These are phyloP conservation scores for Claviceps lovelessii DNA, from an alignment of 2,329 filamentous ascomycete species.

Conservation along the genomic window DNA sequence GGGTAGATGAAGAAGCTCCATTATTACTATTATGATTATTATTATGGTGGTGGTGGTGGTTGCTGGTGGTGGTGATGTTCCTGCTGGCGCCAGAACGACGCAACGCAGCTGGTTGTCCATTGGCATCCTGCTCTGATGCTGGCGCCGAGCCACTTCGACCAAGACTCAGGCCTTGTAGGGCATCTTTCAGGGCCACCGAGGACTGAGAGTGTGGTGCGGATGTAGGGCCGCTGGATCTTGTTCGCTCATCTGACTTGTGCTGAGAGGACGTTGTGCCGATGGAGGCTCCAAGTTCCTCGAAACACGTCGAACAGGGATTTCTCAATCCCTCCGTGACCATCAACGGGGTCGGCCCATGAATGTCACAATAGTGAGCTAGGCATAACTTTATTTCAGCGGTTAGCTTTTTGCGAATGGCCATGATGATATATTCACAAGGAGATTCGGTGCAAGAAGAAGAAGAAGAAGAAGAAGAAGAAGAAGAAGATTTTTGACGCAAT, in stretches of 20 bases:
- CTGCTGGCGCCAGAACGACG: conserved; percentile 21
- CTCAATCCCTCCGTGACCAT: conserved; percentile 56
- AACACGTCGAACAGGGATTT: conserved; percentile 45
- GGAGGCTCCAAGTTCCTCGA: conserved; percentile 23
- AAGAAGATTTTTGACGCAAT: neutral
- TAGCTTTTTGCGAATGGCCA: conserved; percentile 18
- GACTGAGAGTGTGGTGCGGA: conserved; percentile 19
- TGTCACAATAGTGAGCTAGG: conserved; percentile 57
- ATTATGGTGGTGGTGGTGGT: conserved; percentile 1
- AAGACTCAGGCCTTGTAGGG: conserved; percentile 33
- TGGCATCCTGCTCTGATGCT: conserved; percentile 30
- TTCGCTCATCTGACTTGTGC: conserved; percentile 19
- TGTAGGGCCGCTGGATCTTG: conserved; percentile 26
- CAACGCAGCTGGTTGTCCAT: conserved; percentile 27
- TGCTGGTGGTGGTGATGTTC: conserved; percentile 3
- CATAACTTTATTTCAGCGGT: conserved; percentile 41
- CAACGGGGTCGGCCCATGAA: conserved; percentile 53
- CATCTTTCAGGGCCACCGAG: conserved; percentile 29
- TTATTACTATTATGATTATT: neutral
- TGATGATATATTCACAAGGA: conserved; percentile 5
- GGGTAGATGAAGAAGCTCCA: conserved; percentile 24
- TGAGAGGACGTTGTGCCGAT: conserved; percentile 4
- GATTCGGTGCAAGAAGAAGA: neutral
- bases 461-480: too few species aligned
- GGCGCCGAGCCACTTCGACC: conserved; percentile 29